Evolutionary conservation across 1,139 yeast species (phyloP).

Genomic region (Insectozyma bohioensis): DNA sequence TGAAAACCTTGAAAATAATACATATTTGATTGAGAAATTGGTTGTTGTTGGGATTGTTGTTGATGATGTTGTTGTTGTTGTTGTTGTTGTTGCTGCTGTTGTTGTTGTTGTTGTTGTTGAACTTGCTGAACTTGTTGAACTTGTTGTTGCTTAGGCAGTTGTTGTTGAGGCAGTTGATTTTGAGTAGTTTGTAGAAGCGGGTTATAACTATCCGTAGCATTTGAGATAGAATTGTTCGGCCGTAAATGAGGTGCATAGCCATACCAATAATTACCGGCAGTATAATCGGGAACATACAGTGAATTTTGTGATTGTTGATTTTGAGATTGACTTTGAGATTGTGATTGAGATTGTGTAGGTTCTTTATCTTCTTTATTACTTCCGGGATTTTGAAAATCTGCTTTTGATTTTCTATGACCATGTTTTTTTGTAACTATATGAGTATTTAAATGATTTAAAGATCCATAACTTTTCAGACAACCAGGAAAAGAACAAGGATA

Average conservation of each 20-base stretch:
- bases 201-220: not conserved
- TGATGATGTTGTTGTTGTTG: slow-evolving; percentile 6
- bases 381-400: slow-evolving; percentile 50
- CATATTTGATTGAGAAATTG: slow-evolving; percentile 5
- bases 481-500: slow-evolving; percentile 61
- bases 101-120: slow-evolving; percentile 5
- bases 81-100: slow-evolving; percentile 5
- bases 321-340: not conserved
- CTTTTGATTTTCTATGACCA: slow-evolving; percentile 67
- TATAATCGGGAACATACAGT: slow-evolving; percentile 11
- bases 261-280: slow-evolving; percentile 17
- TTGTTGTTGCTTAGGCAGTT: slow-evolving; percentile 6
- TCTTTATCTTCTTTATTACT: slow-evolving; percentile 13
- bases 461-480: slow-evolving; percentile 73
- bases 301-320: slow-evolving; percentile 3
- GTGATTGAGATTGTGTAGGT: not conserved
- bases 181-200: not conserved
- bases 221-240: slow-evolving; percentile 7
- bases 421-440: slow-evolving; percentile 73
- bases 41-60: slow-evolving; percentile 9
- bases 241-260: slow-evolving; percentile 15
- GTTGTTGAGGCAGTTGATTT: slow-evolving; percentile 5
- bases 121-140: slow-evolving; percentile 1
- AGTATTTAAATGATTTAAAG: slow-evolving; percentile 73
- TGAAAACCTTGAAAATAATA: slow-evolving; percentile 11